Base-by-base conservation (phyloP, 2,329 filamentous ascomycete species). In the Xylaria multiplex region DNA sequence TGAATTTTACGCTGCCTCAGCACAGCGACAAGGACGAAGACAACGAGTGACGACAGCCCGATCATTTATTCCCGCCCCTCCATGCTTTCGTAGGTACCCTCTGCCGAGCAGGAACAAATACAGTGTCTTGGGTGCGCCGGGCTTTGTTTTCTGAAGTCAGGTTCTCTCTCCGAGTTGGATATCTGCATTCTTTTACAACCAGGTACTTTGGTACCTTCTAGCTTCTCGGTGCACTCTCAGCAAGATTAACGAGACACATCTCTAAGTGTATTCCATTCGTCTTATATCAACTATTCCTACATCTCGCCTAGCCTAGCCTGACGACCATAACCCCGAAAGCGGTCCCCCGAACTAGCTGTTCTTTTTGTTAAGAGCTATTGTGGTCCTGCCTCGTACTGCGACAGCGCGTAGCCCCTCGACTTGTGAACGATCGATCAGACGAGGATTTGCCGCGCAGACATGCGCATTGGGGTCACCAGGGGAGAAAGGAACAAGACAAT, bases 11-110 rank as follows among this genome's bases (percentile, higher is more conserved):
- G 27, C 27, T 3, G 27, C 27, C 66, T 43, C 65, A 53, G 27
- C 27, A 45, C 68, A 59, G 49, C 66, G 59, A 64, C 66, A 60
- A 66, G 63, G 52, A 53, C 45, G 62, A 62, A 53, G 45, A 43
- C 56, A 40, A 24, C 55, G 62, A 57, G 63, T 50, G 55, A 63
- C 64, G 62, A 63, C 62, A 66, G 59, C 62, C 57, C 48, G 58
- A 65, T 24, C 19, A 24, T 9, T 45, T 35, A 53, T 42, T 19
- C 32, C 8, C 13, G 3, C 37, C 57, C 35, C 61, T 65, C 42
- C 48, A 43, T 55, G 37, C 11, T 8, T 37, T 37, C 27, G 22
- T 45, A 9, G n/a, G 43, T 11, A n/a, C 19, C 42, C 53, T 52
- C 53, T 66, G 57, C 27, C 27, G 27, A 62, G 45, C 49, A 50